A percentile compares a stretch with the other conserved stretches of the same genome.
Conservation (phyloP, 805 yeast genomes). For the Saturnispora kantuleensis region DNA sequence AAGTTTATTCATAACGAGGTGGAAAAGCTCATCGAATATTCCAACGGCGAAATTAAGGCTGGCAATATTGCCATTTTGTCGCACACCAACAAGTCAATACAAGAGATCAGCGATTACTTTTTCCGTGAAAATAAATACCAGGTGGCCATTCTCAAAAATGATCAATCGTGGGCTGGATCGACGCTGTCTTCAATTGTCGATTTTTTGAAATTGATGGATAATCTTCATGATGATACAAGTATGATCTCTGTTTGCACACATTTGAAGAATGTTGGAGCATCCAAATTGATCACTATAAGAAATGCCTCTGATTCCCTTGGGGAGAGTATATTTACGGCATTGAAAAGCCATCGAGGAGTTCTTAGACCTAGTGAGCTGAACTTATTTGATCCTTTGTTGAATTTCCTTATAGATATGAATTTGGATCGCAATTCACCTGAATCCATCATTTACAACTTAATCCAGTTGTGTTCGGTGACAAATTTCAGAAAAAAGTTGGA, state of each 20-base stretch:
- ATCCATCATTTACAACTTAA: conserved; percentile 27
- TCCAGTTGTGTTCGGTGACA: conserved; percentile 26
- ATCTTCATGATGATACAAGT: conserved; percentile 22
- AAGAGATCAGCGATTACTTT: conserved; percentile 30
- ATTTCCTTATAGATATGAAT: neutral
- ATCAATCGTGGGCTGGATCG: conserved; percentile 42
- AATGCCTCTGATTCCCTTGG: conserved; percentile 9
- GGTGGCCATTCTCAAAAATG: conserved; percentile 35
- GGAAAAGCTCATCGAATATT: conserved; percentile 29
- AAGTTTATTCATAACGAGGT: conserved; percentile 38
- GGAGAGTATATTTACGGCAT: conserved; percentile 14
- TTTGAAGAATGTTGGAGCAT: conserved; percentile 18
- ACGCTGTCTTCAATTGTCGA: conserved; percentile 38
- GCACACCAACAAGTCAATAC: conserved; percentile 41
- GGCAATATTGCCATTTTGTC: conserved; percentile 46
- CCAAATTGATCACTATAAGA: conserved; percentile 15
- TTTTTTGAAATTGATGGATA: conserved; percentile 34
- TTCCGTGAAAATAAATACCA: conserved; percentile 18
- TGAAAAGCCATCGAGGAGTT: neutral
- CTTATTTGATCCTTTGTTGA: neutral
- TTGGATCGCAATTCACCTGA: conserved; percentile 28
- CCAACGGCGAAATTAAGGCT: conserved; percentile 33
- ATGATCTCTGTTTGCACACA: conserved; percentile 19
- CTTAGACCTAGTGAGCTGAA: conserved; percentile 2
- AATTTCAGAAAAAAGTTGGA: conserved; percentile 27